These are phyloP conservation scores for Trichoderma pleuroti DNA, from an alignment of 2,329 filamentous ascomycete species.

Conservation along the genomic window DNA sequence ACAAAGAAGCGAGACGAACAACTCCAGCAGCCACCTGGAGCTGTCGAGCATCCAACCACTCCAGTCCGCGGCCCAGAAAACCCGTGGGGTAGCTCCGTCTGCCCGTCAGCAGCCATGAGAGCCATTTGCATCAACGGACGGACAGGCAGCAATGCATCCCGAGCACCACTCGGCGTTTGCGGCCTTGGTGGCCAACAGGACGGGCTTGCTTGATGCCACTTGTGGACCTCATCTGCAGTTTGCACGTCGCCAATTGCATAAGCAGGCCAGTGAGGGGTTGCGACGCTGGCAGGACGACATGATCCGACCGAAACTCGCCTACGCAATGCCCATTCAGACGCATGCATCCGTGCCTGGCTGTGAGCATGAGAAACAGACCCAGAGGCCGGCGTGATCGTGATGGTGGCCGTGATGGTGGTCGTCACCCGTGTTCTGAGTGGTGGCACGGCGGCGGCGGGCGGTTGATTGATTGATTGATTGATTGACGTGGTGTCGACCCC, in stretches of 20 bases:
- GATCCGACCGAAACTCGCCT: conserved; percentile 1
- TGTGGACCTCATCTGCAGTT: conserved; percentile 14
- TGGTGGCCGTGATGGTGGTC: not conserved
- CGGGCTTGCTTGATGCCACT: conserved; percentile 8
- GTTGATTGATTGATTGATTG: not conserved
- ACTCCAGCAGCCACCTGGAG: not conserved
- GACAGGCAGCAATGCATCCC: conserved; percentile 18
- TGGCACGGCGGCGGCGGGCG: not conserved
- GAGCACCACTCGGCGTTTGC: conserved; percentile 7
- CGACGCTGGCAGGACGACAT: not conserved
- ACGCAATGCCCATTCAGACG: conserved; percentile 2
- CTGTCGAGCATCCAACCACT: not conserved
- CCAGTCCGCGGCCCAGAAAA: conserved; percentile 3
- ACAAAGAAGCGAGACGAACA: not conserved
- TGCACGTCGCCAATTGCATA: conserved; percentile 8
- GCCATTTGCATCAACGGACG: not conserved
- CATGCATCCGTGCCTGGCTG: conserved; percentile 16
- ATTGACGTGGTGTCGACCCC: not conserved
- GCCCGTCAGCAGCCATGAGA: not conserved
- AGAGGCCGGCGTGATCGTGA: conserved; percentile 6
- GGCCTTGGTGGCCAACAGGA: conserved; percentile 6
- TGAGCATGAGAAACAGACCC: not conserved
- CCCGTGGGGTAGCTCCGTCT: conserved; percentile 1
- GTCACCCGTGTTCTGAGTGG: not conserved
- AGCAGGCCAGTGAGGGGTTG: conserved; percentile 14